phyloP scores from a whole-genome alignment of 1,284 basidiomycete genomes.

The Acaromyces ingoldii region DNA sequence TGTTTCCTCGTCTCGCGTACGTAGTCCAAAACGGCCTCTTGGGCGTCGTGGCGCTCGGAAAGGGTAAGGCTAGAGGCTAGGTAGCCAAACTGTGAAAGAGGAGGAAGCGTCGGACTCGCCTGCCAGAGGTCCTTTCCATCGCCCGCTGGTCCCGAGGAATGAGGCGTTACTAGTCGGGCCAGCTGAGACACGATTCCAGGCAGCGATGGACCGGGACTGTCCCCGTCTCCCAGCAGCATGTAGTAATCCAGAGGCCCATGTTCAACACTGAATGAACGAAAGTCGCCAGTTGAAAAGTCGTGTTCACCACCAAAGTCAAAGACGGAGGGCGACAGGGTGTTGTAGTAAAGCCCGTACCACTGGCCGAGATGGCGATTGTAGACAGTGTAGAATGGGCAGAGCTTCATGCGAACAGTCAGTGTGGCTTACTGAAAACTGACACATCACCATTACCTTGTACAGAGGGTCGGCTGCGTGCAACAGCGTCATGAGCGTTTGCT shows the following conservation, averaged over 20 bases:
- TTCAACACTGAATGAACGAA: slow-evolving; percentile 17
- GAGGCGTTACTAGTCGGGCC: slow-evolving; percentile 12
- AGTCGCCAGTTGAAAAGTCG: slow-evolving; percentile 20
- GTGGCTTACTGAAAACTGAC: background rate
- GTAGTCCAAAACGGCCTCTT: slow-evolving; percentile 19
- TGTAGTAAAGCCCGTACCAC: slow-evolving; percentile 28
- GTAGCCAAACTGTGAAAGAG: slow-evolving; percentile 22
- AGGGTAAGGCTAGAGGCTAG: slow-evolving; percentile 16
- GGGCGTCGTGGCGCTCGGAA: slow-evolving; percentile 20
- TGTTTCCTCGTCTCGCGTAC: slow-evolving; percentile 10
- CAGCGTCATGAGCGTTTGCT: too few relatives aligned
- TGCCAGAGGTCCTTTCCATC: slow-evolving; percentile 3
- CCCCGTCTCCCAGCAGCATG: slow-evolving; percentile 2
- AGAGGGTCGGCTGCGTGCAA: slow-evolving; percentile 16
- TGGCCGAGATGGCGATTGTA: slow-evolving; percentile 10
- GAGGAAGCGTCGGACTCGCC: slow-evolving; percentile 14
- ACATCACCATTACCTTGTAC: background rate
- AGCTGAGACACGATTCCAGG: slow-evolving; percentile 16
- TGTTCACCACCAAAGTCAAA: slow-evolving; percentile 23
- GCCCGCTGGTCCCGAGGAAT: slow-evolving; percentile 3
- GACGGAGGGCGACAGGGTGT: slow-evolving; percentile 14
- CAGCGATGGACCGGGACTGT: background rate
- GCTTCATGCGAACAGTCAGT: slow-evolving; percentile 13
- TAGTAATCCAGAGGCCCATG: slow-evolving; percentile 20
- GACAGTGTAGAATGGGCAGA: slow-evolving; percentile 16